Evolutionary conservation across 2,329 filamentous ascomycete species (phyloP).

Genomic region (Pseudopyricularia javanii): DNA sequence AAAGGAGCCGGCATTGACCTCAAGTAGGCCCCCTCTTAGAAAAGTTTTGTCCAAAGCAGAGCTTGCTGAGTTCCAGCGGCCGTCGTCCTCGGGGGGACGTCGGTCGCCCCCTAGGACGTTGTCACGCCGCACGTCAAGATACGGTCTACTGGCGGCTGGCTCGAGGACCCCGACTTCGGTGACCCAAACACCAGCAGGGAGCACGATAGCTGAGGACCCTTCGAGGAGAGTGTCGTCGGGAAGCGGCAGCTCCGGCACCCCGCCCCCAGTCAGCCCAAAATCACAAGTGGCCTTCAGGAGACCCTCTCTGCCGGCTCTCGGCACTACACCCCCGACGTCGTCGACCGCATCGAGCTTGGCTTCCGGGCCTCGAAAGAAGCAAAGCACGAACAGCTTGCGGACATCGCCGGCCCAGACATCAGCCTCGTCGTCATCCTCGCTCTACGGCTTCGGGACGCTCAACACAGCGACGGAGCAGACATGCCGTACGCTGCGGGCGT

Average conservation of each 20-base stretch:
- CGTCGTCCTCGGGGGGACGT: conserved; percentile 31
- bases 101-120: conserved; percentile 43
- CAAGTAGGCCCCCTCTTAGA: conserved; percentile 61
- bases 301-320: conserved; percentile 42
- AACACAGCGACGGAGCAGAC: conserved; percentile 54
- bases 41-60: conserved; percentile 81
- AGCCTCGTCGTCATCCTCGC: conserved; percentile 1
- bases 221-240: conserved; percentile 31
- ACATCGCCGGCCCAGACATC: conserved; percentile 1
- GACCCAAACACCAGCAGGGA: conserved; percentile 15
- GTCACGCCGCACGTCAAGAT: conserved; percentile 40
- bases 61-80: conserved; percentile 63
- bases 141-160: conserved; percentile 25
- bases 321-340: conserved; percentile 14
- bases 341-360: conserved; percentile 1
- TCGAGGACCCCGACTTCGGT: conserved; percentile 23
- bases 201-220: conserved; percentile 29
- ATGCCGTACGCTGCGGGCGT: conserved; percentile 48
- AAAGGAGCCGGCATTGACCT: conserved; percentile 29
- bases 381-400: conserved; percentile 31
- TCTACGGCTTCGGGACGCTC: conserved; percentile 36
- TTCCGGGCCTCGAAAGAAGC: conserved; percentile 30
- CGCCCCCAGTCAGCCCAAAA: conserved; percentile 35
- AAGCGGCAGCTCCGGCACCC: conserved; percentile 31
- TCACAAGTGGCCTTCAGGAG: conserved; percentile 27